Base-by-base conservation (phyloP, 2,329 filamentous ascomycete genomes). In the Botrytis hyacinthi region DNA sequence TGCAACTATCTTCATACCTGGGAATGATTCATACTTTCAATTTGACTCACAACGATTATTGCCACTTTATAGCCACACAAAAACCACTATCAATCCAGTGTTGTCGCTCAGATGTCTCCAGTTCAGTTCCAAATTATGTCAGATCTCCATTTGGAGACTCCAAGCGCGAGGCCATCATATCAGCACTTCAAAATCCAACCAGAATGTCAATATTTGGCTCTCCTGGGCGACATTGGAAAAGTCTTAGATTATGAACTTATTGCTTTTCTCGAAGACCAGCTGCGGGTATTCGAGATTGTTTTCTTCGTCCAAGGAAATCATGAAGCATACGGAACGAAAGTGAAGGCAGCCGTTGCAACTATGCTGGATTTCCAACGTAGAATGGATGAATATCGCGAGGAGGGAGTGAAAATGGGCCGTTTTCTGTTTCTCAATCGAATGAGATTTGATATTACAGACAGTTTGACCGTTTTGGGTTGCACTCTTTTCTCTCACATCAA, bases 401-500 rank as follows among this genome's bases (percentile, higher is more conserved):
- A 26, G 9, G 40, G 8, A 40, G 72, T 73, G 46, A 29, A 29
- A 42, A 66, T 74, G n/a, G 70, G 73, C 26, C 46, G 57, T 59
- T 83, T 84, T 74, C 75, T 84, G 44, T 81, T 85, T 22, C 78
- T 85, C n/a, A 80, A 85, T 70, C 82, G 81, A 62, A 83, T 80
- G 7, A 80, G 81, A 57, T 83, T 81, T 72, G 80, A 84, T 73
- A 57, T 84, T 14, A 80, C 81, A 5, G 74, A 78, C 18, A 76
- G 78, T 5, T 65, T 85, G 20, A 83, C 82, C 2, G 80, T 86
- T 9, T 78, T 87, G 1, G 84, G 84, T 18, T 86, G 84, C 75
- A 85, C 83, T 4, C 81, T 89, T 4, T 87, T 86, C 79, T 88
- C 87, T 1, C 71, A 78, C 7, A 80, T 89, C 44, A 81, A 83